Conservation (phyloP, 805 yeast species). For the Suhomyces canberraensis region DNA sequence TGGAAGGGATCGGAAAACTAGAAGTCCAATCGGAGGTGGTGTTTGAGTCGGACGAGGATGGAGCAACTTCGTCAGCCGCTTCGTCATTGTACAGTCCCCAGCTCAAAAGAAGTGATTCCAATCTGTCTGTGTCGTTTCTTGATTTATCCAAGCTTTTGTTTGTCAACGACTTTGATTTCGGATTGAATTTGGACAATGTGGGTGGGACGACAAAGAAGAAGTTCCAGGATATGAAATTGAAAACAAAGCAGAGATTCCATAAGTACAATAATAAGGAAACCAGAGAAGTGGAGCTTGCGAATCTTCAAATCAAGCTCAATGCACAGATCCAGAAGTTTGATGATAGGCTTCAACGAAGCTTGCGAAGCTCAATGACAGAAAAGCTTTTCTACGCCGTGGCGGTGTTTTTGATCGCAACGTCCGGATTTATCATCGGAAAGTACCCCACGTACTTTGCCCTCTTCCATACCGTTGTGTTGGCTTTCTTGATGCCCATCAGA, state of each 20-base stretch:
- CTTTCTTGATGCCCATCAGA: conserved; percentile 76
- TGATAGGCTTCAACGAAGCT: conserved; percentile 29
- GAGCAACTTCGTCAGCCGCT: not conserved
- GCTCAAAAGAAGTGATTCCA: conserved; percentile 12
- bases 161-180: conserved; percentile 43
- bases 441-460: conserved; percentile 76
- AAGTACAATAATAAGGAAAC: conserved; percentile 18
- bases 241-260: conserved; percentile 30
- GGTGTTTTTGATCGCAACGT: conserved; percentile 59
- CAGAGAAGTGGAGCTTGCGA: conserved; percentile 22
- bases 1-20: no score
- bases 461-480: conserved; percentile 61
- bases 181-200: conserved; percentile 34
- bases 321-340: conserved; percentile 34
- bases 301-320: conserved; percentile 31
- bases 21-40: no score
- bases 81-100: conserved; percentile 1
- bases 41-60: conserved; percentile 4
- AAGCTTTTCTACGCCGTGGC: conserved; percentile 79
- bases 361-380: conserved; percentile 47
- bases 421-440: conserved; percentile 76
- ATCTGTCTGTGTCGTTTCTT: conserved; percentile 27
- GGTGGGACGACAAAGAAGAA: conserved; percentile 34
- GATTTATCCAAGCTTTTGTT: conserved; percentile 38
- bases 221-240: conserved; percentile 33